These are phyloP conservation scores for Caryopteris hybrid DNA, from an alignment of 305 asterid genomes.

Conservation along the genomic window DNA sequence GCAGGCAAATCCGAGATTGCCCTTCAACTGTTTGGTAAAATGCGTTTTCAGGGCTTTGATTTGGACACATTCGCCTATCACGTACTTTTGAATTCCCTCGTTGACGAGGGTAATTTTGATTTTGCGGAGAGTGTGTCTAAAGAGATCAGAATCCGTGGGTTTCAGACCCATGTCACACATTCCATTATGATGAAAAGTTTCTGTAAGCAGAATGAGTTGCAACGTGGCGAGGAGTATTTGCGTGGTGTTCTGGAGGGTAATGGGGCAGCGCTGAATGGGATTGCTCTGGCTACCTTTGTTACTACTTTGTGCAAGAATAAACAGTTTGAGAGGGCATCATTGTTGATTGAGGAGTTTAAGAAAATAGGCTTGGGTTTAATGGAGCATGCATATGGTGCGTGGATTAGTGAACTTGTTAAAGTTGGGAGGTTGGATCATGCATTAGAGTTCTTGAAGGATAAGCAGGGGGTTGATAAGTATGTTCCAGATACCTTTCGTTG, in stretches of 20 bases:
- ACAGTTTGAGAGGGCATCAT: slow-evolving; percentile 52
- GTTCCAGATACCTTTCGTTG: slow-evolving; percentile 62
- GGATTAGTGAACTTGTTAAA: slow-evolving; percentile 54
- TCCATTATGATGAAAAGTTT: slow-evolving; percentile 55
- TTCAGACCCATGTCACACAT: slow-evolving; percentile 45
- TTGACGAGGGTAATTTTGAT: slow-evolving; percentile 57
- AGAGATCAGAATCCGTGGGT: slow-evolving; percentile 52
- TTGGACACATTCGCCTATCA: slow-evolving; percentile 58
- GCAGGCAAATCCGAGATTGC: slow-evolving; percentile 73
- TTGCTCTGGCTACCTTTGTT: slow-evolving; percentile 46
- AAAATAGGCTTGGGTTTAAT: slow-evolving; percentile 33
- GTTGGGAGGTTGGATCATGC: slow-evolving; percentile 66
- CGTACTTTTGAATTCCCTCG: slow-evolving; percentile 68
- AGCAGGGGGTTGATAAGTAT: slow-evolving; percentile 48
- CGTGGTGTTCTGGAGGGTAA: slow-evolving; percentile 32
- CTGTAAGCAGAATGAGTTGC: slow-evolving; percentile 52
- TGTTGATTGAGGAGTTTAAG: slow-evolving; percentile 48
- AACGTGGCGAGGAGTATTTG: slow-evolving; percentile 55
- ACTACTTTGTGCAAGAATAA: slow-evolving; percentile 57
- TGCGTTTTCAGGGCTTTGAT: slow-evolving; percentile 76
- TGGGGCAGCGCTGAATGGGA: slow-evolving; percentile 29
- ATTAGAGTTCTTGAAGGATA: slow-evolving; percentile 55
- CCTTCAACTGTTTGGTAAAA: slow-evolving; percentile 62
- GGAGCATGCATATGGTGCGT: slow-evolving; percentile 54
- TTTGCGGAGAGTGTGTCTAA: slow-evolving; percentile 42